Evolutionary conservation across 2,329 filamentous ascomycete species (phyloP).

Genomic region (Mycosphaerelloides madeirae): DNA sequence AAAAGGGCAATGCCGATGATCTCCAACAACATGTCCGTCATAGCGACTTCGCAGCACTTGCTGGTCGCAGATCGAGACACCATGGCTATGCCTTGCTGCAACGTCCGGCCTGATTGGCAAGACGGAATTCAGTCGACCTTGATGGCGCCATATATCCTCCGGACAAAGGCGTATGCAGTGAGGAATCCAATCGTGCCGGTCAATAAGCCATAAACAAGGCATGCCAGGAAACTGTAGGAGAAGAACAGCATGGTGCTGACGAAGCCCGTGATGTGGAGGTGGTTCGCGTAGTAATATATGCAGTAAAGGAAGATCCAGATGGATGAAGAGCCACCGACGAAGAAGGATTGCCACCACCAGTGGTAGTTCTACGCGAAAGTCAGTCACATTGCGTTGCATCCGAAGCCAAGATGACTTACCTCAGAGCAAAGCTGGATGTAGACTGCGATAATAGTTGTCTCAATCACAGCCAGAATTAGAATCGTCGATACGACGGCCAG

Average conservation of each 20-base stretch:
- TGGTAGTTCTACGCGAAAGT: slow-evolving; percentile 60
- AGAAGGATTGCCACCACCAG: slow-evolving; percentile 90
- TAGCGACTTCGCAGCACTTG: slow-evolving; percentile 5
- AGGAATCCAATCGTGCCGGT: slow-evolving; percentile 82
- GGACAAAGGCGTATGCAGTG: slow-evolving; percentile 76
- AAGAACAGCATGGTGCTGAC: slow-evolving; percentile 79
- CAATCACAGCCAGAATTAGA: slow-evolving; percentile 69
- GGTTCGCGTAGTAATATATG: slow-evolving; percentile 76
- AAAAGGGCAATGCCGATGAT: too few relatives aligned
- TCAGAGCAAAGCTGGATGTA: slow-evolving; percentile 80
- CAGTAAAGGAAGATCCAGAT: slow-evolving; percentile 81
- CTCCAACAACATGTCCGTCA: not conserved
- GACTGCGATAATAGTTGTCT: slow-evolving; percentile 77
- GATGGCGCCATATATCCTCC: slow-evolving; percentile 64
- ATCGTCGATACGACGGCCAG: slow-evolving; percentile 68
- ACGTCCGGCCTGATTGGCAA: too few relatives aligned
- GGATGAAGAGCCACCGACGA: slow-evolving; percentile 69
- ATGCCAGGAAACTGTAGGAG: slow-evolving; percentile 76
- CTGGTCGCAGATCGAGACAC: not conserved
- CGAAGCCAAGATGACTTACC: slow-evolving; percentile 36
- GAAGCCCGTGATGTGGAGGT: slow-evolving; percentile 75
- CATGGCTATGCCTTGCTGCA: too few relatives aligned
- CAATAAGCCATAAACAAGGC: slow-evolving; percentile 72
- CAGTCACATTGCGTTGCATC: slow-evolving; percentile 5
- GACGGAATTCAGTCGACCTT: slow-evolving; percentile 32